Evolutionary conservation across 2,329 filamentous ascomycete genomes (phyloP).

Genomic region (Calonectria crousiana): DNA sequence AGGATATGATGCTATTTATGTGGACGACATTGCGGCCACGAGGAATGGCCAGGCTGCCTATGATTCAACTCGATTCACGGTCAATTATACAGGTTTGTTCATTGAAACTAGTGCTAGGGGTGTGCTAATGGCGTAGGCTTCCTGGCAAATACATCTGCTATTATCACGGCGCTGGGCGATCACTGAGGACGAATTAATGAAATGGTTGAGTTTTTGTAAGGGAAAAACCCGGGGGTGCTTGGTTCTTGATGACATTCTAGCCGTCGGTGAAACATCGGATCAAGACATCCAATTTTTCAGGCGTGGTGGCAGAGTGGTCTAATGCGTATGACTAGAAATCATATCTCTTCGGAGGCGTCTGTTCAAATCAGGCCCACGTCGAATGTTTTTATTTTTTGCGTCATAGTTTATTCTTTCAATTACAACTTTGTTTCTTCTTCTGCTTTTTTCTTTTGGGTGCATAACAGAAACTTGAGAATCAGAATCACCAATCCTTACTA

Average conservation of each 20-base stretch:
- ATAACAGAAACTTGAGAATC: neutral
- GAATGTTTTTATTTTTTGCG: neutral
- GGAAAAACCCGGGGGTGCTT: fast-evolving
- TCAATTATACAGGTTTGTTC: neutral
- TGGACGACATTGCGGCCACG: neutral
- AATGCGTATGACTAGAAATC: neutral
- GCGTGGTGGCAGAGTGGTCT: neutral
- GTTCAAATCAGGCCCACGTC: neutral
- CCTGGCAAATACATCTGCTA: neutral
- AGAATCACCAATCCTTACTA: fast-evolving
- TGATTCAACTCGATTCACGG: neutral
- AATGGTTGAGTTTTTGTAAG: neutral
- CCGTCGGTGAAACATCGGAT: neutral
- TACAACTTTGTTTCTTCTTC: neutral
- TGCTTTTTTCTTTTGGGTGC: neutral
- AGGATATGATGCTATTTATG: neutral
- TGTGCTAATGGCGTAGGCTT: neutral
- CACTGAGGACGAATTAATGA: too few species aligned
- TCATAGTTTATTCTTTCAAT: too few species aligned
- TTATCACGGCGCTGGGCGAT: neutral
- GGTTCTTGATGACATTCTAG: neutral
- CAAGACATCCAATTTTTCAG: neutral
- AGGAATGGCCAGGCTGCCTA: neutral
- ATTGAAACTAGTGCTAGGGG: neutral
- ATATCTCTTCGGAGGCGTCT: neutral